Base-by-base conservation (phyloP, 2,329 filamentous ascomycete genomes). In the Gnomoniopsis sp. region DNA sequence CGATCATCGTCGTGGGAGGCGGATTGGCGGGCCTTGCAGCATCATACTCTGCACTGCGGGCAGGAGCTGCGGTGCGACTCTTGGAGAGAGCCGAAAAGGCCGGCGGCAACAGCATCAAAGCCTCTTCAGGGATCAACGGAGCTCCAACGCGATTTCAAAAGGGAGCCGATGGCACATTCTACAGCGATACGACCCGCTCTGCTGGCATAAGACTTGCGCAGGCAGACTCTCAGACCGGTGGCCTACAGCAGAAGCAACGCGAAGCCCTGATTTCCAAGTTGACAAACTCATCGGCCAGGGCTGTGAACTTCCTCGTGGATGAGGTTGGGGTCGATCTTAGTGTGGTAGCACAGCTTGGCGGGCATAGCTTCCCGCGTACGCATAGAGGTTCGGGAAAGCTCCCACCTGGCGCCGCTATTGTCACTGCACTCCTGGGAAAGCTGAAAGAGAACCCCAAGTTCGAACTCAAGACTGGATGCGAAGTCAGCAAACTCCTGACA, bases 71-170 rank as follows among this genome's bases (percentile, higher is more conserved):
- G 0, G 85, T 88, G 0, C 74, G 76, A 34, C 75, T 89, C 52
- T 75, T 88, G 14, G 86, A 89, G 59, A 81, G 84, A 21, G 77
- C 79, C 0, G 66, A 78, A 2, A 86, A 85, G 65, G 82, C 85
- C 0, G 85, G 85, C 38, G 84, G 85, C 2, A 88, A 88, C 65
- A 84, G 79, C 65, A 86, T 88, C 70, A 88, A 88, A 70, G 85
- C 85, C 0, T 88, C 85, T 0, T 87, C 84, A 0, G 85, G 85
- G 0, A 88, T 88, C 69, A 88, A 87, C 63, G 85, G 83, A 7
- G 83, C 83, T 0, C 77, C 78, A 0, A 88, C 85, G 0, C 75
- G 74, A 3, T 87, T 82, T 62, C 86, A 88, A 66, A 68, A 70
- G 12, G 70, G 66, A 2, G 65, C 74, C 47, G 63, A 68, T 22